Evolutionary conservation across 202 grass and related monocot species (phyloP), one percentile per base, ranked within the genome.

Genomic region (Tripidium arundinaceum): DNA sequence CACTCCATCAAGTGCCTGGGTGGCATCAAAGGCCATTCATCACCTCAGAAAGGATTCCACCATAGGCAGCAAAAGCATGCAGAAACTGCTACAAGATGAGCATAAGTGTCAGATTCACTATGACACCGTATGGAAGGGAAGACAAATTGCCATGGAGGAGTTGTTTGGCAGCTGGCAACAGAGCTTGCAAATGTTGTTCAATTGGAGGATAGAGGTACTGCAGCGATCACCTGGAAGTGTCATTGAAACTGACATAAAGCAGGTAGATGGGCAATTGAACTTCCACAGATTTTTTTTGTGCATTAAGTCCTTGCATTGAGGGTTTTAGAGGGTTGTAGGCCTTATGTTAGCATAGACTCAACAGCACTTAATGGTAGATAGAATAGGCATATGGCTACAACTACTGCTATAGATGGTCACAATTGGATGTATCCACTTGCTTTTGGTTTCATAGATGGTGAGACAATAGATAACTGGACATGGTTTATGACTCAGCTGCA

Each of bases 391-490:
- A 31, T 31, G 3, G 29, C 40, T 47, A 1, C 40, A 70, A 11
- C 40, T 3, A 29, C 13, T 3, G 6, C 15, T 11, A 49, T 71
- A 4, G 68, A 71, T 71, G 68, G 68, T 18, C 68, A 71, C 2
- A 71, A 71, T 3, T 71, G 25, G 68, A 71, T 71, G 68, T 71
- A 71, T 71, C 68, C 42, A 8, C 1, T 71, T 49, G 68, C 68
- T 3, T 71, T 46, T 71, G 68, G 41, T 1, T 71, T 71, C 5
- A 49, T 71, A 22, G 2, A 46, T 16, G 1, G 16, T 36, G 45
- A 72, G 5, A 72, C 42, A 33, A 22, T 26, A 1, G 66, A 70
- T 4, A 70, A 70, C 2, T 70, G 69, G 69, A 9, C 1, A 4
- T 72, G 45, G 43, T 72, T 72, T 21, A 52, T 72, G 41, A 11